Conservation (phyloP, 1,139 yeast species). For the Keqinozyma sinolaborantium region DNA sequence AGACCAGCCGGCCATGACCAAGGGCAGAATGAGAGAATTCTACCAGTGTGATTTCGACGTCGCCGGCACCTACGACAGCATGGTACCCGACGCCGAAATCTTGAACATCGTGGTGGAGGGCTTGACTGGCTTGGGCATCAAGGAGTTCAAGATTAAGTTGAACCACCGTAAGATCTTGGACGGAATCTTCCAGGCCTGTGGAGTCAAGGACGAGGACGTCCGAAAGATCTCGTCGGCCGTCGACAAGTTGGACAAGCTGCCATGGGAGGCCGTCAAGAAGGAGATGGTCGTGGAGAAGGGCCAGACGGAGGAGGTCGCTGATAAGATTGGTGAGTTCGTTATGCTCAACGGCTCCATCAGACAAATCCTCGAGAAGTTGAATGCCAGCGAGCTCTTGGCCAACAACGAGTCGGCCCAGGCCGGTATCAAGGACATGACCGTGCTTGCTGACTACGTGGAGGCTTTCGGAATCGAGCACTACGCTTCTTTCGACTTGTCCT, state of each 20-base stretch:
- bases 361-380: constrained; percentile 60
- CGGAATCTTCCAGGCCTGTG: constrained; percentile 93
- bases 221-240: constrained; percentile 93
- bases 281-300: constrained; percentile 91
- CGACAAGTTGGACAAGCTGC: constrained; percentile 89
- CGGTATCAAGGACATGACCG: constrained; percentile 79
- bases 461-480: constrained; percentile 67
- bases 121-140: constrained; percentile 74
- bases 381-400: constrained; percentile 53
- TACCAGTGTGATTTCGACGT: constrained; percentile 97
- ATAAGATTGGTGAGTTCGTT: constrained; percentile 87
- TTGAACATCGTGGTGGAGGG: constrained; percentile 83
- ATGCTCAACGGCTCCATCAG: constrained; percentile 73
- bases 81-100: constrained; percentile 96
- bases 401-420: constrained; percentile 68
- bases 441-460: constrained; percentile 71
- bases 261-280: constrained; percentile 90
- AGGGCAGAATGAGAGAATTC: constrained; percentile 98
- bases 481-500: constrained; percentile 83
- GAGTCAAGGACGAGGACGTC: constrained; percentile 90
- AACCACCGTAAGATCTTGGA: constrained; percentile 95
- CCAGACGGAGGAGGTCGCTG: constrained; percentile 89
- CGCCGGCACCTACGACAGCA: constrained; percentile 86
- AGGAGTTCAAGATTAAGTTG: constrained; percentile 84
- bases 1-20: constrained; percentile 99